Base-by-base conservation (phyloP, 169 alveolate genomes). In the Eimeria zaria region DNA sequence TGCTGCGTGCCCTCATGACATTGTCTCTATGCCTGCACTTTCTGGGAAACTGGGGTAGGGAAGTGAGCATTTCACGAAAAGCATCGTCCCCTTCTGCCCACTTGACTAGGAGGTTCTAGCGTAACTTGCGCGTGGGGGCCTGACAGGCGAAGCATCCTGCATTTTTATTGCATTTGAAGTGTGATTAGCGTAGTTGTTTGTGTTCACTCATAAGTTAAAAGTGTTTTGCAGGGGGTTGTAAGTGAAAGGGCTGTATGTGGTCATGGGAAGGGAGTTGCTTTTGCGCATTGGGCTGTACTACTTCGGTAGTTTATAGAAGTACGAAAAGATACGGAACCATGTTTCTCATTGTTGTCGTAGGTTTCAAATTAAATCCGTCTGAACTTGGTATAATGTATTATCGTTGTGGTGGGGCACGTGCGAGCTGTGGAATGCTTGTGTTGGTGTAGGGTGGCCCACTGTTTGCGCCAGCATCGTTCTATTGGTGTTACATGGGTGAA, bases 401-500 rank as follows among this genome's bases (percentile, higher is more conserved):
- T 73, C 83, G 30, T 14, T 36, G 36, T 27, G 53, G 53, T 12
- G 20, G 30, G 83, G 6, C 53, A 30, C 41, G 30, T 39, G 33
- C 39, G 83, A 36, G 55, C 83, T 36, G n/a, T 22, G 51, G 83
- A 39, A 18, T 73, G 83, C 83, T 44, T 44, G 4, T 2, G 36
- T 27, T 53, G 73, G 14, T 84, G 78, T 36, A 41, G 91, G 78
- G 78, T 84, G 91, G 55, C 41, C 30, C 51, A 12, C 83, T 0
- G 27, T 20, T 16, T 9, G 27, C 36, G 83, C 33, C 33, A 39
- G 22, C 14, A 8, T 73, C 20, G 27, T 67, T 67, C 46, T 30
- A 11, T 33, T 4, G 30, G 83, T 0, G 27, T 20, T 39, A 4
- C 83, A 73, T 5, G 30, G 14, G 7, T 18, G n/a, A 39, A 73